A percentile compares a stretch with the other conserved stretches of the same genome.
Evolutionary conservation across 108 stramenopile species (phyloP).

Genomic region (Cyclostephanos tholiformis): DNA sequence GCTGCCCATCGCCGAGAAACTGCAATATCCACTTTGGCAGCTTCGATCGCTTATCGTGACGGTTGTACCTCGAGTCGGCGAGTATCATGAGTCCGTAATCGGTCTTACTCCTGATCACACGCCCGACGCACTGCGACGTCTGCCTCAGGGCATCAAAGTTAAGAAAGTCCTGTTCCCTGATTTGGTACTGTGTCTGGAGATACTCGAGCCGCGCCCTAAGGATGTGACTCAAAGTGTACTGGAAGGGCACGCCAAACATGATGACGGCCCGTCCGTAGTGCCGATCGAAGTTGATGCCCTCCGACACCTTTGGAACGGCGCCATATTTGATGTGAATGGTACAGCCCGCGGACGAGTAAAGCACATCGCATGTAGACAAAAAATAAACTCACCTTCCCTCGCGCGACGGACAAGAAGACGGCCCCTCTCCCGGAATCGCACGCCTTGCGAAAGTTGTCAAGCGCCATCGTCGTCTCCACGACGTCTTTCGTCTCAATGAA

Average conservation of each 20-base stretch:
- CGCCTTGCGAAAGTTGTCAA: conserved; percentile 96
- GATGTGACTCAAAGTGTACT: conserved; percentile 97
- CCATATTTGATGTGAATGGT: background rate
- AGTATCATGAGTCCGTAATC: conserved; percentile 97
- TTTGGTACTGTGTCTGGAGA: conserved; percentile 91
- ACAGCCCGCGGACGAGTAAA: background rate
- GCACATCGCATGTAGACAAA: background rate
- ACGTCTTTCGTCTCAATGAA: conserved; percentile 99
- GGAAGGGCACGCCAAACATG: conserved; percentile 99
- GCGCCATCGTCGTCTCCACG: conserved; percentile 96
- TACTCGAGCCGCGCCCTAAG: conserved; percentile 94
- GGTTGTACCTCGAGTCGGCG: conserved; percentile 91
- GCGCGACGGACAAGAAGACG: conserved; percentile 97
- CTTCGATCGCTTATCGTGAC: conserved; percentile 94
- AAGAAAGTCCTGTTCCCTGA: conserved; percentile 95
- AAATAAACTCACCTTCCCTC: conserved; percentile 86
- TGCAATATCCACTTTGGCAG: conserved; percentile 97
- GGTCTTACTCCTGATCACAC: conserved; percentile 94
- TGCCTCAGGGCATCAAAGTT: conserved; percentile 97
- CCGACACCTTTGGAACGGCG: conserved; percentile 82
- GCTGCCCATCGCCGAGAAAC: conserved; percentile 86
- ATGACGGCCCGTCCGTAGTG: conserved; percentile 98
- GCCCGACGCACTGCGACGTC: conserved; percentile 93
- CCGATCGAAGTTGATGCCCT: conserved; percentile 99
- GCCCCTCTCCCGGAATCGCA: conserved; percentile 98